phyloP scores from a whole-genome alignment of 1,139 yeast species.

The Suhomyces maxii region DNA sequence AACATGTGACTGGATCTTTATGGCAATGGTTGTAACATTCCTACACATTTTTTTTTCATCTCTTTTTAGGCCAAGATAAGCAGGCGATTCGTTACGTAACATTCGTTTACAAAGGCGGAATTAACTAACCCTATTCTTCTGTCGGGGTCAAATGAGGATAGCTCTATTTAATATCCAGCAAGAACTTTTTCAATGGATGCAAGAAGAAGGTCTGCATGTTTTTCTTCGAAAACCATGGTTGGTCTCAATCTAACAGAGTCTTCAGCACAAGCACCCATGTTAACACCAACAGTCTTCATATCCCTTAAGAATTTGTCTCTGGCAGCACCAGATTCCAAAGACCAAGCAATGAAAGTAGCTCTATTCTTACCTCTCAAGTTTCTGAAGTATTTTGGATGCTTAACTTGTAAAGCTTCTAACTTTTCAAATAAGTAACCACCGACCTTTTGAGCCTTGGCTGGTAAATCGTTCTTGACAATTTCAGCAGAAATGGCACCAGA shows the following conservation, averaged over 20 bases:
- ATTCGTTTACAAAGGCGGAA: no score
- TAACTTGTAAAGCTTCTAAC: slow-evolving; percentile 49
- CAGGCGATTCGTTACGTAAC: no score
- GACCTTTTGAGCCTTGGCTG: slow-evolving; percentile 53
- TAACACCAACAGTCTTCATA: slow-evolving; percentile 63
- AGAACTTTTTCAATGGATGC: slow-evolving; percentile 50
- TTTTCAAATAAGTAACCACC: slow-evolving; percentile 62
- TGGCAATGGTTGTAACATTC: no score
- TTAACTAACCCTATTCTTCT: neutral
- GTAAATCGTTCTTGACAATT: slow-evolving; percentile 58
- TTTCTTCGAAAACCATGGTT: slow-evolving; percentile 68
- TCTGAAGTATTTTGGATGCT: slow-evolving; percentile 51
- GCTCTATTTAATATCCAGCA: slow-evolving; percentile 27
- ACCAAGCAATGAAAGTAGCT: slow-evolving; percentile 83
- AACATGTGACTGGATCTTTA: no score
- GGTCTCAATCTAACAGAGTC: slow-evolving; percentile 77
- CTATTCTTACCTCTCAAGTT: slow-evolving; percentile 73
- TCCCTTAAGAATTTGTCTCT: slow-evolving; percentile 60
- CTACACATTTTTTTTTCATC: no score
- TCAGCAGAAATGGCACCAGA: slow-evolving; percentile 71
- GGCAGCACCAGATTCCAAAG: slow-evolving; percentile 49
- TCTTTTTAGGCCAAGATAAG: no score
- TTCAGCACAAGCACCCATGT: slow-evolving; percentile 81
- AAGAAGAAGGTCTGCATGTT: slow-evolving; percentile 70
- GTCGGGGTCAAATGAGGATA: neutral